Conservation (phyloP, 1,284 basidiomycete genomes). For the Leccinum ponderosum region DNA sequence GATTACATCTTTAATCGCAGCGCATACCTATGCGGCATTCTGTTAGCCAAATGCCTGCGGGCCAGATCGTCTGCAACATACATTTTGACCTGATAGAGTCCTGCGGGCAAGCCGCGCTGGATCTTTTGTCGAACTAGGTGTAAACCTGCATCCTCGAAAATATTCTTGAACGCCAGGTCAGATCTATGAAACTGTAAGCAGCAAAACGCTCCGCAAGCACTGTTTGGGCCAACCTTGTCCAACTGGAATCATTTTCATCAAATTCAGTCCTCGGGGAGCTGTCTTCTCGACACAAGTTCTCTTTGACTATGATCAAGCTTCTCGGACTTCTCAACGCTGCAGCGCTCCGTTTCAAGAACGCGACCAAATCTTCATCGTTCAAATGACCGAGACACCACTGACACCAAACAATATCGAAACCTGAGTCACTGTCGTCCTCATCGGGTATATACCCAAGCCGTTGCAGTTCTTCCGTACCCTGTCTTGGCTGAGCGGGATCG, state of each 20-base stretch:
- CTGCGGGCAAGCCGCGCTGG: constrained; percentile 79
- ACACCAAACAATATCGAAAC: constrained; percentile 87
- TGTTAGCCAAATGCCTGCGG: constrained; percentile 4
- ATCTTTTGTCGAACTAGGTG: constrained; percentile 67
- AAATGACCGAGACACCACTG: constrained; percentile 97
- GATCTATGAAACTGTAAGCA: constrained; percentile 56
- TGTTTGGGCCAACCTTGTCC: constrained; percentile 62
- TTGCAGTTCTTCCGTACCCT: constrained; percentile 47
- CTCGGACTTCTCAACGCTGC: constrained; percentile 50
- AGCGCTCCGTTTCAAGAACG: constrained; percentile 69
- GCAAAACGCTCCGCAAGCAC: neutral
- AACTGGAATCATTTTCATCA: constrained; percentile 85
- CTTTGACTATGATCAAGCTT: constrained; percentile 84
- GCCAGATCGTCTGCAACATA: constrained; percentile 39
- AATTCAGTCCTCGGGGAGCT: constrained; percentile 66
- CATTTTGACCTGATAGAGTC: constrained; percentile 85
- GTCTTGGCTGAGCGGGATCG: constrained; percentile 57
- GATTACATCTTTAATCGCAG: constrained; percentile 30
- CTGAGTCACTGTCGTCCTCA: constrained; percentile 47
- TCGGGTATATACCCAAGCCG: constrained; percentile 56
- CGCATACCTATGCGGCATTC: constrained; percentile 52
- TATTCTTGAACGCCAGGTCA: constrained; percentile 75
- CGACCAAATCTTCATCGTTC: constrained; percentile 72
- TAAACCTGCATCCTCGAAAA: constrained; percentile 73
- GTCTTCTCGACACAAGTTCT: constrained; percentile 79